Base-by-base conservation (phyloP, 2,329 filamentous ascomycete species). In the Periconia sp. region DNA sequence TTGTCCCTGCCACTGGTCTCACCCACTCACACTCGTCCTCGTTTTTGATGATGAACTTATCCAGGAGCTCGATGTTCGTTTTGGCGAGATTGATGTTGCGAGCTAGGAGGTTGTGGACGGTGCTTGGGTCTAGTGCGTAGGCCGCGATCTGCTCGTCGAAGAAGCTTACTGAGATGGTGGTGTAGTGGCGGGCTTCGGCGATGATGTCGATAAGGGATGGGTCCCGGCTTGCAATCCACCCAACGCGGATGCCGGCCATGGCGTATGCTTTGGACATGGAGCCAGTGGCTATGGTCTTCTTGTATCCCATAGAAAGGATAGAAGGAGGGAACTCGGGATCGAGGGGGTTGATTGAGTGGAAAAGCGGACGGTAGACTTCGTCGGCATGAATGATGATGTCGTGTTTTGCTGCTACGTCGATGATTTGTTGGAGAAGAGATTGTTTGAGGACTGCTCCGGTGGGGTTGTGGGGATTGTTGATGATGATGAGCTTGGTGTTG, bases 201-300 rank as follows among this genome's bases (percentile, higher is more conserved):
- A 89, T 80, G 14, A 80, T 77, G 47, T 86, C 81, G 49, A 93
- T 81, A 52, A 95, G 79, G 0, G 76, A 74, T 6, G 70, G 67
- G 70, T 85, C 83, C 23, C 84, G 84, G 14, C 86, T 88, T 3
- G 89, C 90, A 53, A 93, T 81, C 92, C 92, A 97, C 31, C 92
- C 92, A 1, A 92, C 74, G 1, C 91, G 85, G 56, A 95, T 86
- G 1, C 92, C 91, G 1, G 91, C 90, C 5, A 96, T 77, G 2
- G 89, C 85, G 74, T 91, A 96, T 0, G 90, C 89, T 75, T 96
- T 96, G 23, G 89, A 93, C 79, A 95, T 85, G 17, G 89, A 92
- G 14, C 91, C 88, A 0, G 90, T 94, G 13, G 85, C 84, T 31
- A 96, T 79, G 19, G 84, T 82, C 52, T 86, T 87, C 2, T 82